A percentile compares a stretch with the other conserved stretches of the same genome.
These are phyloP conservation scores for Trichoderma virens DNA, from an alignment of 495 filamentous ascomycete genomes.

Conservation along the genomic window DNA sequence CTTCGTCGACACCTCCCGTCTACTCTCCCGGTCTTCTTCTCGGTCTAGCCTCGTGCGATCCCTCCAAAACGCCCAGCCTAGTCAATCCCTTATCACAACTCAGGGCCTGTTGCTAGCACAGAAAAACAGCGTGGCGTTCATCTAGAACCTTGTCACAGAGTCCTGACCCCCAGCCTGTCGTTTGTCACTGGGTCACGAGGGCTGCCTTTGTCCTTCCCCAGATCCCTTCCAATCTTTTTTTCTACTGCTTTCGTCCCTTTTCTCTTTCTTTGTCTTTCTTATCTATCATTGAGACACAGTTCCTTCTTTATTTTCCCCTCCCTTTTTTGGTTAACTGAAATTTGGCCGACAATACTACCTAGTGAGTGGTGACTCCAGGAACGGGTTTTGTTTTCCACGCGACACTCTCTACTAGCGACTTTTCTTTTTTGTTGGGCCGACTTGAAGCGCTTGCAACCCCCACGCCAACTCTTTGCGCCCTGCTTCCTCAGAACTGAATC, in stretches of 20 bases:
- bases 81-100: no score
- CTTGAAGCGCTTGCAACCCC: neutral
- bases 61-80: no score
- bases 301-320: neutral
- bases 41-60: no score
- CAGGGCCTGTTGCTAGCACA: neutral
- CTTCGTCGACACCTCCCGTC: no score
- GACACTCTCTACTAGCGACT: neutral
- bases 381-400: no score
- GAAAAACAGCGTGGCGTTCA: constrained; percentile 1
- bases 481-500: neutral
- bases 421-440: neutral
- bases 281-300: neutral
- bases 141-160: neutral
- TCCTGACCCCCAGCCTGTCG: neutral
- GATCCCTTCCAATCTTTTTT: neutral
- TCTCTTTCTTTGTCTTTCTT: neutral
- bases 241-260: neutral
- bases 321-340: neutral
- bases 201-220: constrained; percentile 5
- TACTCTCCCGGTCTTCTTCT: no score
- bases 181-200: neutral
- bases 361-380: no score
- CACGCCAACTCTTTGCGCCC: neutral
- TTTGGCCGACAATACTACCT: neutral